Percentiles rank a stretch among this genome's conserved stretches.
Evolutionary conservation across 306 rosid genomes (phyloP).

Genomic region (Hippophae tibetana): DNA sequence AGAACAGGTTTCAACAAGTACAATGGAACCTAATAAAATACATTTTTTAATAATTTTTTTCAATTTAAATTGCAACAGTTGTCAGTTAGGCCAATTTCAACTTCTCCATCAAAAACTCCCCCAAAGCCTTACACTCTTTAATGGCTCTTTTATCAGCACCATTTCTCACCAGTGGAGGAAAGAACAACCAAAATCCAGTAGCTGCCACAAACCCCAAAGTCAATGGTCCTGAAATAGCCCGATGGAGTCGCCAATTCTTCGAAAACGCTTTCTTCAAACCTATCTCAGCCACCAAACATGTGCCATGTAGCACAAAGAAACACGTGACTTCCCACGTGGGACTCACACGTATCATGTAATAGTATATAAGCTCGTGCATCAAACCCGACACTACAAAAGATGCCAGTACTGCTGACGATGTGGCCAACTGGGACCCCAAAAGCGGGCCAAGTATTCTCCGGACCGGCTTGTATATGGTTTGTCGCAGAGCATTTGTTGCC

Average conservation of each 20-base stretch:
- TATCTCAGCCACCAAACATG: conserved; percentile 19
- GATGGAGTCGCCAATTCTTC: conserved; percentile 5
- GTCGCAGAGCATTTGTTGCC: conserved; percentile 16
- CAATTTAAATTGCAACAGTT: too few relatives aligned
- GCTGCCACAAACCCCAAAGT: conserved; percentile 17
- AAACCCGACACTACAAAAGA: conserved; percentile 25
- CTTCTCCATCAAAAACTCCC: neutral
- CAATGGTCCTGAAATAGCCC: conserved; percentile 10
- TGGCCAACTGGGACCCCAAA: neutral
- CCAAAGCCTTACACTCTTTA: conserved; percentile 4
- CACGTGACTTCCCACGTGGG: conserved; percentile 34
- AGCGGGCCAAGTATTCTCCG: neutral
- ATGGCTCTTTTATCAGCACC: conserved; percentile 9
- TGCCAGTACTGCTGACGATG: neutral
- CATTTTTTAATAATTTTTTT: too few relatives aligned
- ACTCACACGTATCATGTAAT: conserved; percentile 14
- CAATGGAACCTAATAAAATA: too few relatives aligned
- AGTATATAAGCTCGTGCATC: conserved; percentile 26
- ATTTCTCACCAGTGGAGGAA: conserved; percentile 21
- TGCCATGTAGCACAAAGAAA: conserved; percentile 27
- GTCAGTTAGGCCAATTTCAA: neutral
- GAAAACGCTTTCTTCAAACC: conserved; percentile 1
- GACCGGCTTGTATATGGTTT: conserved; percentile 16
- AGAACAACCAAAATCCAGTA: conserved; percentile 28
- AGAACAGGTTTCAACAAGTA: too few relatives aligned